A percentile compares a stretch with the other conserved stretches of the same genome.
phyloP scores from a whole-genome alignment of 192 early-diverging fungal species.

The Linnemannia exigua region DNA sequence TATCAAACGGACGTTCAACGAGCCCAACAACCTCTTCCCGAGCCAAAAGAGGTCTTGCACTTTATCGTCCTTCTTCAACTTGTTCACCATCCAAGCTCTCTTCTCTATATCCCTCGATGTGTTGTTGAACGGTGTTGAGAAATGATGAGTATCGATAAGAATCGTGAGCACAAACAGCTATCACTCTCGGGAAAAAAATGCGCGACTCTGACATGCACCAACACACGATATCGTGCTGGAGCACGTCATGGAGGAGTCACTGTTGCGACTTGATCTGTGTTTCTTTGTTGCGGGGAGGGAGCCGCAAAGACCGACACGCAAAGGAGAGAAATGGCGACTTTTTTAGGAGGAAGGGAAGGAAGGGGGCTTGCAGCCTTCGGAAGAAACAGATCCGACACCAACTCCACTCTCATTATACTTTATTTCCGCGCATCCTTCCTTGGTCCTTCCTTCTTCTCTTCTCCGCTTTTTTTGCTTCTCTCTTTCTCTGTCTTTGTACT shows the following conservation, averaged over 20 bases:
- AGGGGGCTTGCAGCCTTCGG: not conserved
- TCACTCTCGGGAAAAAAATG: not conserved
- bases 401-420: not conserved
- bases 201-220: constrained; percentile 1
- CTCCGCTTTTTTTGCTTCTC: not conserved
- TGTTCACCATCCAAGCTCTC: no score
- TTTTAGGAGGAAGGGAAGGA: not conserved
- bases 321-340: not conserved
- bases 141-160: not conserved
- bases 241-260: not conserved
- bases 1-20: no score
- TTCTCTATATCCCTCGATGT: no score
- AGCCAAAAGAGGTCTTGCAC: no score
- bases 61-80: no score
- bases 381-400: not conserved
- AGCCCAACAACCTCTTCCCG: no score
- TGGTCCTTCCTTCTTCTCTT: not conserved
- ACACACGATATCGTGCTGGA: not conserved
- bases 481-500: not conserved
- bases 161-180: not conserved
- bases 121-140: no score
- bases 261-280: not conserved
- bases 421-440: not conserved
- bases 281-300: not conserved
- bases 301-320: not conserved